Conservation (phyloP, 2,329 filamentous ascomycete species). For the Cladosporium colombiae region DNA sequence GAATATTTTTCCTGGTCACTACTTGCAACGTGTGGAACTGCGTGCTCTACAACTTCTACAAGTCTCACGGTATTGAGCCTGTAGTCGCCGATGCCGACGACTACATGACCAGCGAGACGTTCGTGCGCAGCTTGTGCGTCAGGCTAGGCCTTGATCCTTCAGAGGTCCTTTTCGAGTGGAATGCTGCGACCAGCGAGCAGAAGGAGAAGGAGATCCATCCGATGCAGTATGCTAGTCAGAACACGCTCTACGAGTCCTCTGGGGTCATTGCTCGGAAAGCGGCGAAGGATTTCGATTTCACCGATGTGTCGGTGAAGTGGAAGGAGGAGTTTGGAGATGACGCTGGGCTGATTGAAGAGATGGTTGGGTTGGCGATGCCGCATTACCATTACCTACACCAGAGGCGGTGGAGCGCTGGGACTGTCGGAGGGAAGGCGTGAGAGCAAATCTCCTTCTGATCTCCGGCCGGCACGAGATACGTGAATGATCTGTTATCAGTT, state of each 20-base stretch:
- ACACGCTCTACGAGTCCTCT: constrained; percentile 36
- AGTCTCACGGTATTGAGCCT: constrained; percentile 28
- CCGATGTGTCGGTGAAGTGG: constrained; percentile 39
- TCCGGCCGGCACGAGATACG: too few species aligned
- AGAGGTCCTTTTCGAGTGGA: constrained; percentile 39
- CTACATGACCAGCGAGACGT: constrained; percentile 38
- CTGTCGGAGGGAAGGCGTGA: neutral
- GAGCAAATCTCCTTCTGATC: neutral
- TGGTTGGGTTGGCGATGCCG: constrained; percentile 37
- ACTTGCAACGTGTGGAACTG: constrained; percentile 39
- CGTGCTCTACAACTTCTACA: constrained; percentile 41
- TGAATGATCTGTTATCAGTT: neutral
- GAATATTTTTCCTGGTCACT: constrained; percentile 25
- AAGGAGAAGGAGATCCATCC: constrained; percentile 21
- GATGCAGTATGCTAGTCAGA: constrained; percentile 28
- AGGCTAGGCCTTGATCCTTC: constrained; percentile 38
- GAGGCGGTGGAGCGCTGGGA: constrained; percentile 9
- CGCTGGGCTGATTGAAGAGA: constrained; percentile 23
- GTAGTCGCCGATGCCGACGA: constrained; percentile 44
- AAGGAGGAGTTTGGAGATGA: constrained; percentile 32
- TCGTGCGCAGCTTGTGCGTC: constrained; percentile 34
- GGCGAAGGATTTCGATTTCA: constrained; percentile 37
- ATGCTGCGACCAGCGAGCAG: constrained; percentile 19
- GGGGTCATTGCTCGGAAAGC: constrained; percentile 40
- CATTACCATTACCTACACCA: constrained; percentile 44